These are phyloP conservation scores for Ceriops tagal DNA, from an alignment of 345 rosid species.

Conservation along the genomic window DNA sequence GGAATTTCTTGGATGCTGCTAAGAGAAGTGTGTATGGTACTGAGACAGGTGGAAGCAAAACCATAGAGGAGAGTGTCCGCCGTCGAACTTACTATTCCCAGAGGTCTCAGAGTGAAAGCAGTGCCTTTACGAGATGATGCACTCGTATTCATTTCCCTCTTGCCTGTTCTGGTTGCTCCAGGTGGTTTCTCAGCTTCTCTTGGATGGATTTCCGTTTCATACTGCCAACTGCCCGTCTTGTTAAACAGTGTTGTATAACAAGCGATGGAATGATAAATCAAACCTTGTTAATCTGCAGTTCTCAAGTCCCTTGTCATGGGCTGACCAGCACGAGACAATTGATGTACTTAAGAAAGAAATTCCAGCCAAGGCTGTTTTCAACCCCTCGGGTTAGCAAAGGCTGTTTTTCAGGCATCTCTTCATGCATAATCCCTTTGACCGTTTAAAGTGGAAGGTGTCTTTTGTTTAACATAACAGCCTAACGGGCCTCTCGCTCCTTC, in stretches of 20 bases:
- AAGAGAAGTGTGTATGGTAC: constrained; percentile 80
- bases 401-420: too few relatives aligned
- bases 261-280: too few relatives aligned
- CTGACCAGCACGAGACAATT: not conserved
- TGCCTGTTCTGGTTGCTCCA: not conserved
- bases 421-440: too few relatives aligned
- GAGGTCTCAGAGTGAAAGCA: constrained; percentile 60
- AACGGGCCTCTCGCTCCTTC: too few relatives aligned
- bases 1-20: constrained; percentile 79
- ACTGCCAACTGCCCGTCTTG: not conserved
- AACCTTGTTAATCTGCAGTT: not conserved
- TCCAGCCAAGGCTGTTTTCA: not conserved
- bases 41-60: constrained; percentile 85
- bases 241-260: not conserved
- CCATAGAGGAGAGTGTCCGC: constrained; percentile 89
- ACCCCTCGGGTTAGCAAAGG: too few relatives aligned
- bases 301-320: not conserved
- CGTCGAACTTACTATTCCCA: constrained; percentile 79
- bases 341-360: not conserved
- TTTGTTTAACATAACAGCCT: too few relatives aligned
- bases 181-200: not conserved
- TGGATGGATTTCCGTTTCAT: not conserved
- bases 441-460: too few relatives aligned
- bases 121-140: constrained; percentile 71
- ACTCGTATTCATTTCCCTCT: not conserved